Evolutionary conservation across 345 rosid species (phyloP).

Genomic region (Carallia pectinifolia): DNA sequence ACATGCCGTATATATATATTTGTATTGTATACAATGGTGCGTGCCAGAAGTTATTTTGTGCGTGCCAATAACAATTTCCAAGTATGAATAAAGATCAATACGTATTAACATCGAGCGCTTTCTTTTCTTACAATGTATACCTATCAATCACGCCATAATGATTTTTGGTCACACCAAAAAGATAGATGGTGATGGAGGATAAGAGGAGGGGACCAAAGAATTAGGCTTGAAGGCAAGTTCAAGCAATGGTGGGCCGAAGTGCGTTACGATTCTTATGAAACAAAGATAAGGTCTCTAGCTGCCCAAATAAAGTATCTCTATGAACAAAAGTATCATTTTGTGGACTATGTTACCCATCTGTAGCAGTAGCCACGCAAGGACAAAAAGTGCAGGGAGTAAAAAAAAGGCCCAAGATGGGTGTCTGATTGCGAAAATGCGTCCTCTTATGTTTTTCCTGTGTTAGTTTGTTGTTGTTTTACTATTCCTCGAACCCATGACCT

Average conservation of each 20-base stretch:
- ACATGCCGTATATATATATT: constrained; percentile 38
- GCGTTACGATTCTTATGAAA: constrained; percentile 1
- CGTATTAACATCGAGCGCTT: constrained; percentile 22
- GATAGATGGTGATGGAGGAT: neutral
- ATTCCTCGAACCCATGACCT: no score
- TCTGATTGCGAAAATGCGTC: neutral
- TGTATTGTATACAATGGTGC: constrained; percentile 20
- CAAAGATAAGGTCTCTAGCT: neutral
- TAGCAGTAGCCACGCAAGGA: neutral
- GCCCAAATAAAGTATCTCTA: neutral
- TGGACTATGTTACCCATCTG: neutral
- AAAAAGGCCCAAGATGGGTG: neutral
- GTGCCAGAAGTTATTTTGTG: no score
- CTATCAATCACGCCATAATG: constrained; percentile 1
- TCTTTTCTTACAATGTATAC: neutral
- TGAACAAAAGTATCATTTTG: neutral
- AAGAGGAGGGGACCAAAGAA: constrained; percentile 16
- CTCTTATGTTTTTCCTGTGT: constrained; percentile 24
- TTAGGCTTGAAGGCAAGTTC: constrained; percentile 9
- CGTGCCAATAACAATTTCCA: no score
- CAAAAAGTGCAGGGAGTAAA: constrained; percentile 1
- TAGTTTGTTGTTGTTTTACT: neutral
- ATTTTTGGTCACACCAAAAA: neutral
- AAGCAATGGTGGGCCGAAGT: constrained; percentile 15
- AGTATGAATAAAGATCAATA: constrained; percentile 40